A percentile compares a stretch with the other conserved stretches of the same genome.
Conservation (phyloP, 139 green algal genomes). For the Chlorella vulgaris region DNA sequence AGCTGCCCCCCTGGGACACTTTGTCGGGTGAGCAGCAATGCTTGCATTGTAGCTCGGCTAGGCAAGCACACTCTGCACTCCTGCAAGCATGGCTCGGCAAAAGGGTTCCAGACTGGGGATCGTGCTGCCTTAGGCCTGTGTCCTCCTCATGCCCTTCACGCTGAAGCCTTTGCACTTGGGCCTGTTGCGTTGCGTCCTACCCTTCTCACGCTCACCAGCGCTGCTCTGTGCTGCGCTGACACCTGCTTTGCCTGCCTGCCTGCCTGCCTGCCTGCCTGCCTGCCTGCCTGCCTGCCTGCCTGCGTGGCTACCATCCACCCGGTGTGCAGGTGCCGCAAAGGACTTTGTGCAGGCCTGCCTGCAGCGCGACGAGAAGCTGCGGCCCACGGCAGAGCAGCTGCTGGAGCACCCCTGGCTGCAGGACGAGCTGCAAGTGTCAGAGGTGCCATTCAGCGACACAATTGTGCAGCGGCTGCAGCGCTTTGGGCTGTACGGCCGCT, state of each 20-base stretch:
- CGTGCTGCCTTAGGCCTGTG: neutral
- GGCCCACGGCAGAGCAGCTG: conserved; percentile 68
- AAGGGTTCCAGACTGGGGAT: too few species aligned
- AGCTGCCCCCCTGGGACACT: conserved; percentile 59
- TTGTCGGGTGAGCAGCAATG: conserved; percentile 20
- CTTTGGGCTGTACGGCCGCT: conserved; percentile 43
- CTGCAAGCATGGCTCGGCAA: too few species aligned
- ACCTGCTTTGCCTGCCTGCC: neutral
- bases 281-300: neutral
- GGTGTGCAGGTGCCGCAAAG: conserved; percentile 4
- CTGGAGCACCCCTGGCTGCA: conserved; percentile 70
- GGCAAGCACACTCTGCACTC: too few species aligned
- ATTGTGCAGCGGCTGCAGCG: conserved; percentile 84
- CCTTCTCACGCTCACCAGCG: neutral
- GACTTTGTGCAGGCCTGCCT: conserved; percentile 60
- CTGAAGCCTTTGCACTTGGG: neutral
- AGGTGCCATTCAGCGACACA: conserved; percentile 48
- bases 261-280: neutral
- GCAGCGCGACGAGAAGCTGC: conserved; percentile 56
- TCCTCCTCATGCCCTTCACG: neutral
- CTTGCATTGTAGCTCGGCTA: conserved; percentile 1
- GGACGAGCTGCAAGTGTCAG: conserved; percentile 24
- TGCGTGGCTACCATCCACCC: neutral
- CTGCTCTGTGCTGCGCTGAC: neutral
- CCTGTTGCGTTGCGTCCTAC: neutral